Evolutionary conservation across 768 basidiomycete species (phyloP).

Genomic region (Boletellus emodensis): DNA sequence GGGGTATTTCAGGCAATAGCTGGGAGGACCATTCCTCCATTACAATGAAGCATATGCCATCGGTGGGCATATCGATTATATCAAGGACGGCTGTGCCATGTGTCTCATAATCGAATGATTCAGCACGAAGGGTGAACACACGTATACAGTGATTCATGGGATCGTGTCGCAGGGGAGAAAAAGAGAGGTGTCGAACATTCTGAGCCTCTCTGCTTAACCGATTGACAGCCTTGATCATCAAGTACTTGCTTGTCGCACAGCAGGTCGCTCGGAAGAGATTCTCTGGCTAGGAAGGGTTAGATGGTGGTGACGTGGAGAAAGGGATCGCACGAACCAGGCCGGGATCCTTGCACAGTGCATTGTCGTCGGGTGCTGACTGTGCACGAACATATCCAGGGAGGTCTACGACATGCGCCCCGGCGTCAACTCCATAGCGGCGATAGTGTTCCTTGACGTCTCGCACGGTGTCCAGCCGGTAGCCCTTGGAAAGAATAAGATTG

Average conservation of each 20-base stretch:
- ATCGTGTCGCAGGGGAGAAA: slow-evolving; percentile 47
- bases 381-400: slow-evolving; percentile 34
- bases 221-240: slow-evolving; percentile 70
- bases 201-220: slow-evolving; percentile 58
- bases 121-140: slow-evolving; percentile 34
- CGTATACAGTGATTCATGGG: slow-evolving; percentile 78
- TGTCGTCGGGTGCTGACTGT: slow-evolving; percentile 42
- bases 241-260: slow-evolving; percentile 44
- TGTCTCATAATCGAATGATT: slow-evolving; percentile 5
- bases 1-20: slow-evolving; percentile 48
- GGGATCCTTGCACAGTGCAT: slow-evolving; percentile 64
- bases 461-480: slow-evolving; percentile 65
- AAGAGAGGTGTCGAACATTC: slow-evolving; percentile 53
- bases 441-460: slow-evolving; percentile 64
- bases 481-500: slow-evolving; percentile 42
- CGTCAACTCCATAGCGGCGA: slow-evolving; percentile 25
- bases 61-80: slow-evolving; percentile 50
- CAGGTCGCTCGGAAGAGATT: slow-evolving; percentile 67
- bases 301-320: neutral
- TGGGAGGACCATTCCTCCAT: slow-evolving; percentile 81
- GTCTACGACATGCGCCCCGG: slow-evolving; percentile 17
- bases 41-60: slow-evolving; percentile 61
- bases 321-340: slow-evolving; percentile 50
- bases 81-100: slow-evolving; percentile 55
- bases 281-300: slow-evolving; percentile 48